Percentiles rank a stretch among this genome's conserved stretches.
phyloP scores from a whole-genome alignment of 495 filamentous ascomycete species.

The Aspergillus affinis region DNA sequence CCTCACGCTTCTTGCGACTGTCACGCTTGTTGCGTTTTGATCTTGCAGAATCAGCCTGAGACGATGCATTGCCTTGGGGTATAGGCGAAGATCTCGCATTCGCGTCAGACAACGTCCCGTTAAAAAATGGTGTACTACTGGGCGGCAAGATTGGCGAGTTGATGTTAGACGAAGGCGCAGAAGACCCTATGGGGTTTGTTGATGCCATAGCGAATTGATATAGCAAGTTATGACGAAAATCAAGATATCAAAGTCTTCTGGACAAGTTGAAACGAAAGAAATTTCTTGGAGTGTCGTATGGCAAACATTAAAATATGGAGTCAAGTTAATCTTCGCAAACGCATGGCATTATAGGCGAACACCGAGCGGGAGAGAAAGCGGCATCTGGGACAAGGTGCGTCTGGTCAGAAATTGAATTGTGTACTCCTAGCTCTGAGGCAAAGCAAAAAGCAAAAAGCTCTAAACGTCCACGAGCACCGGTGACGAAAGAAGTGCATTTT shows the following conservation, averaged over 20 bases:
- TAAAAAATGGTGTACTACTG: conserved; percentile 27
- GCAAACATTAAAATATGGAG: not conserved
- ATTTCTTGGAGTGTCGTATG: not conserved
- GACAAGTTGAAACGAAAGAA: not conserved
- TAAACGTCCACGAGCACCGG: no score
- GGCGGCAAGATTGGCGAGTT: conserved; percentile 43
- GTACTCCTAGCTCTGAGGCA: no score
- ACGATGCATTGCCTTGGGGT: conserved; percentile 31
- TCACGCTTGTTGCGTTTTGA: conserved; percentile 49
- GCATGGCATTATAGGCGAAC: no score
- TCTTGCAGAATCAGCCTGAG: conserved; percentile 37
- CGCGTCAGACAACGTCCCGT: conserved; percentile 31
- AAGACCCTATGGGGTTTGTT: conserved; percentile 36
- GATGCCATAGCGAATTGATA: conserved; percentile 34
- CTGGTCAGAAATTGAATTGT: no score
- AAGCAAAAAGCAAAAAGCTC: no score
- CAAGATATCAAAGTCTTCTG: not conserved
- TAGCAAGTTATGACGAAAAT: not conserved
- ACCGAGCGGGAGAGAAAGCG: no score
- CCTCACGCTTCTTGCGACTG: conserved; percentile 72
- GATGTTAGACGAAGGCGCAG: conserved; percentile 44
- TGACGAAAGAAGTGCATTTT: no score
- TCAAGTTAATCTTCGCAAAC: no score
- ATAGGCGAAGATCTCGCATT: conserved; percentile 42
- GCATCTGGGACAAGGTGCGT: no score